A percentile compares a stretch with the other conserved stretches of the same genome.
phyloP scores from a whole-genome alignment of 805 yeast species.

The Monosporozyma siamensis region DNA sequence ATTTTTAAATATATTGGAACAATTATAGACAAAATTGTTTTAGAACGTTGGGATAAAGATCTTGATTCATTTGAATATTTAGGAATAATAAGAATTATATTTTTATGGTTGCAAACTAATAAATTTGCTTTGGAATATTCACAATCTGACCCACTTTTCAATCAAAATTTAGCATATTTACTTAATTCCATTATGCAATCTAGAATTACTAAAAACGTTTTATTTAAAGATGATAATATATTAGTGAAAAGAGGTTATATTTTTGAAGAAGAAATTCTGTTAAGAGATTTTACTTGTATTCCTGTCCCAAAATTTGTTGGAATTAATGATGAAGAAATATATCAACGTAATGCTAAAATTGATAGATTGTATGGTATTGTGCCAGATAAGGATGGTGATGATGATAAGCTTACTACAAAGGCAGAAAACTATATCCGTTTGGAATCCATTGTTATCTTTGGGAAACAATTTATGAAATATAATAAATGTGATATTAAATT shows the following conservation, averaged over 20 bases:
- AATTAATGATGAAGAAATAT: conserved; percentile 40
- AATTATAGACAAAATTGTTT: conserved; percentile 28
- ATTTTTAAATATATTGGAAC: conserved; percentile 34
- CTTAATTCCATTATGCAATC: conserved; percentile 24
- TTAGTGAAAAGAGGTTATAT: conserved; percentile 43
- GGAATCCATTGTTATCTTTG: conserved; percentile 11
- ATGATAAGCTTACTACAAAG: conserved; percentile 5
- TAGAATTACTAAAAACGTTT: conserved; percentile 5
- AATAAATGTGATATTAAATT: conserved; percentile 14
- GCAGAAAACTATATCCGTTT: conserved; percentile 12
- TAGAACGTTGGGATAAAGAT: conserved; percentile 20
- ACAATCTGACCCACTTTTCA: conserved; percentile 27
- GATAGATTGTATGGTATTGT: conserved; percentile 15
- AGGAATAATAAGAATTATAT: conserved; percentile 40
- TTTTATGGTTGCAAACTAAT: conserved; percentile 50
- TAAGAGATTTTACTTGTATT: conserved; percentile 42
- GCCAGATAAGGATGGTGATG: conserved; percentile 6
- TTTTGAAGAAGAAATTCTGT: conserved; percentile 55
- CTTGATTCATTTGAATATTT: conserved; percentile 15
- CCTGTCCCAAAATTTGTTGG: conserved; percentile 43
- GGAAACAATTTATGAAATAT: conserved; percentile 12
- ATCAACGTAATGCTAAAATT: conserved; percentile 11
- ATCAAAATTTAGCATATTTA: conserved; percentile 24
- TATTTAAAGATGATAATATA: conserved; percentile 5
- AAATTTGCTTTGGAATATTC: conserved; percentile 34